These are phyloP conservation scores for Paramecium bursaria DNA, from an alignment of 73 alveolate genomes.

Conservation along the genomic window DNA sequence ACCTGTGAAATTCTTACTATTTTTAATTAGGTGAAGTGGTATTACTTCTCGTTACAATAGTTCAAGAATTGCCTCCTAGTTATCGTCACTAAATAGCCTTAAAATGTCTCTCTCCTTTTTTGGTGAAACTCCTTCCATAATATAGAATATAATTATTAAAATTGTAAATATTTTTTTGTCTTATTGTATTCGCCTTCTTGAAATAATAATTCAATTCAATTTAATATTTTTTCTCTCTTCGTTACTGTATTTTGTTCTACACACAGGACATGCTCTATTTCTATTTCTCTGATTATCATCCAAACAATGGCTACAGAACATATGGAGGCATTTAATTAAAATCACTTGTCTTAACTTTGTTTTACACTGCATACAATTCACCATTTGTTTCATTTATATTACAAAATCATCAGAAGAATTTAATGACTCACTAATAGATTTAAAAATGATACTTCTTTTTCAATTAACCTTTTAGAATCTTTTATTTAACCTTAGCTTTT, in stretches of 20 bases:
- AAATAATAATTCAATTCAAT: conserved; percentile 34
- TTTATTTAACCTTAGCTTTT: conserved; percentile 37
- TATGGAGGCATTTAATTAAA: conserved; percentile 35
- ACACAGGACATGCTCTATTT: conserved; percentile 60
- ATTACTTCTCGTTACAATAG: background rate
- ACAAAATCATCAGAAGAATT: conserved; percentile 12
- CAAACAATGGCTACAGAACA: conserved; percentile 44
- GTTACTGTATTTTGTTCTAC: conserved; percentile 32
- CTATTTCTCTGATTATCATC: conserved; percentile 46
- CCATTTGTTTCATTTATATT: conserved; percentile 35
- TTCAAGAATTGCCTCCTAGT: background rate
- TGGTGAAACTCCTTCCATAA: no score
- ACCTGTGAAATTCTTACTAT: conserved; percentile 37
- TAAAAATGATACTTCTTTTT: background rate
- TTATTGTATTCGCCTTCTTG: no score
- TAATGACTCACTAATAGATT: conserved; percentile 13
- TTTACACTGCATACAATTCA: conserved; percentile 50
- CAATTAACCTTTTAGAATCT: conserved; percentile 1
- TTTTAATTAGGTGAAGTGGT: background rate
- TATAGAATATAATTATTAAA: no score
- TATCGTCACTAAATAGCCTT: background rate
- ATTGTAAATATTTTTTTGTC: no score
- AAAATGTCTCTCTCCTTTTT: background rate
- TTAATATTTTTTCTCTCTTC: conserved; percentile 27
- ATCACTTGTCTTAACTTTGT: conserved; percentile 20